These are phyloP conservation scores for Dictyostelium intermedium DNA, from an alignment of 78 protist species.

Conservation along the genomic window DNA sequence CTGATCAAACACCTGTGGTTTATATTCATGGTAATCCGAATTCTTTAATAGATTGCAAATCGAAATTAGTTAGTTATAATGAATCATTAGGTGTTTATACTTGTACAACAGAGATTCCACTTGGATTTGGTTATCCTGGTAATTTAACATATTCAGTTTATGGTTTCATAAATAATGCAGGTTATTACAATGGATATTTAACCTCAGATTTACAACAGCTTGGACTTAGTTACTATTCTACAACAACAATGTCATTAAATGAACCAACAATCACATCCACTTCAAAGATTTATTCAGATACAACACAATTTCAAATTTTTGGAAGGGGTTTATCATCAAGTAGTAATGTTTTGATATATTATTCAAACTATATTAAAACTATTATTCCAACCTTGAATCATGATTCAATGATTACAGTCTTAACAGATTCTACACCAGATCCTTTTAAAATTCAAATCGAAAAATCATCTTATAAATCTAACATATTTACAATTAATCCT, in stretches of 20 bases:
- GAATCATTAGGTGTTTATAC: not conserved
- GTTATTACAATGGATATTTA: not conserved
- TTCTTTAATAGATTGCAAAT: not conserved
- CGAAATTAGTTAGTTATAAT: not conserved
- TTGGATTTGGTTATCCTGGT: constrained; percentile 8
- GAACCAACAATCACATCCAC: not conserved
- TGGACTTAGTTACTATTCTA: not conserved
- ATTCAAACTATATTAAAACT: not conserved
- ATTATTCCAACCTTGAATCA: not conserved
- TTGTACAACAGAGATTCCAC: not conserved
- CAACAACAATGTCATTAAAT: not conserved
- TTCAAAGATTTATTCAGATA: not conserved
- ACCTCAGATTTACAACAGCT: not conserved
- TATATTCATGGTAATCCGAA: not conserved
- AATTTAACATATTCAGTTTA: not conserved
- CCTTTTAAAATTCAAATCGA: not conserved
- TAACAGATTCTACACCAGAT: not conserved
- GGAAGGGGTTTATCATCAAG: not conserved
- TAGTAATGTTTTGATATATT: not conserved
- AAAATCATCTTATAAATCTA: not conserved
- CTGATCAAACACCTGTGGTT: not conserved
- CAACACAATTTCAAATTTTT: not conserved
- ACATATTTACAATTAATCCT: not conserved
- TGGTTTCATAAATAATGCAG: not conserved
- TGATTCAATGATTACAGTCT: not conserved